Conservation (phyloP, 2,329 filamentous ascomycete genomes). For the Thermothelomyces thermophilus region DNA sequence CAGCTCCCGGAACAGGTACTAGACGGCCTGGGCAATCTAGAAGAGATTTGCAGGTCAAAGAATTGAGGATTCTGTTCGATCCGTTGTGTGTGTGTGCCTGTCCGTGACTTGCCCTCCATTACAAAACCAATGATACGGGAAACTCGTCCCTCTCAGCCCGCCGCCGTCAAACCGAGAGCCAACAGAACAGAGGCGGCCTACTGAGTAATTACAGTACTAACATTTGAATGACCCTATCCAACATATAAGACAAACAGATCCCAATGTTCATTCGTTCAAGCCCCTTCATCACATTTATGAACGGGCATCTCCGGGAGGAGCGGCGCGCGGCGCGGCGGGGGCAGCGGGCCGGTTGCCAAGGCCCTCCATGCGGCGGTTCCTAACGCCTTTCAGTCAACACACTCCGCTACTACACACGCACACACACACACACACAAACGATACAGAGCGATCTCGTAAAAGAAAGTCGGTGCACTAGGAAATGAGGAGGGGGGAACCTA, state of each 20-base stretch:
- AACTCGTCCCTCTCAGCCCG: conserved; percentile 1
- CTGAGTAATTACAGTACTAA: conserved; percentile 14
- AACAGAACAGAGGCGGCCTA: not conserved
- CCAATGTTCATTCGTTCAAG: too few relatives aligned
- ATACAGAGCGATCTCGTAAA: too few relatives aligned
- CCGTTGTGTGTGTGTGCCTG: not conserved
- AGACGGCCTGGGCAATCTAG: conserved; percentile 57
- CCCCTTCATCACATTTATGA: too few relatives aligned
- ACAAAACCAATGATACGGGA: not conserved
- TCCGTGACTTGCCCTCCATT: not conserved
- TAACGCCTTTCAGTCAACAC: too few relatives aligned
- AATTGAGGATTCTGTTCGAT: conserved; percentile 14
- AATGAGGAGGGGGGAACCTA: conserved; percentile 42
- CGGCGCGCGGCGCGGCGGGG: conserved; percentile 22
- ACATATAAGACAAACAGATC: too few relatives aligned
- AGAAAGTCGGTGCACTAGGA: too few relatives aligned
- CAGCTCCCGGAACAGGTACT: conserved; percentile 60
- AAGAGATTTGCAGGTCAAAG: conserved; percentile 51
- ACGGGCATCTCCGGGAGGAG: conserved; percentile 26
- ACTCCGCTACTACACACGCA: too few relatives aligned
- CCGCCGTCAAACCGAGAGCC: conserved; percentile 3
- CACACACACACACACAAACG: not conserved
- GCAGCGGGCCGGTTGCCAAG: conserved; percentile 12
- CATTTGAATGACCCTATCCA: not conserved
- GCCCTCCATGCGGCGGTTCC: conserved; percentile 31